These are phyloP conservation scores for Micromonas commoda DNA, from an alignment of 139 green algal species.

Conservation along the genomic window DNA sequence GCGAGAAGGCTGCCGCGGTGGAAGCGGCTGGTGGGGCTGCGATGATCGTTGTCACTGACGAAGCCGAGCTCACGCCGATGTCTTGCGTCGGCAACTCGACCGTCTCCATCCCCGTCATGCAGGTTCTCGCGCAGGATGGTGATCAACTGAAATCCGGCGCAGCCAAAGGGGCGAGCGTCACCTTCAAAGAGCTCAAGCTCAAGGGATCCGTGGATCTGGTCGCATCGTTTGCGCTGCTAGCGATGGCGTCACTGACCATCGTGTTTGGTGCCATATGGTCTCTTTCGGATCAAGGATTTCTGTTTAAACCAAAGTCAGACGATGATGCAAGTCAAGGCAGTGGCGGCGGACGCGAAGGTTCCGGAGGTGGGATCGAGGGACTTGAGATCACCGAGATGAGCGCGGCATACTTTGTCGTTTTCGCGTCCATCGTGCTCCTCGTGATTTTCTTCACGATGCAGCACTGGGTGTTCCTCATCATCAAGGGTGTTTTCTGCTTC, in stretches of 20 bases:
- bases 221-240: neutral
- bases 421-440: slow-evolving; percentile 1
- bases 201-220: neutral
- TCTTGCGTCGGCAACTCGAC: neutral
- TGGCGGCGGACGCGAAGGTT: neutral
- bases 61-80: slow-evolving; percentile 1
- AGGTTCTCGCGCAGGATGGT: neutral
- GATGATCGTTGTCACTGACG: slow-evolving; percentile 2
- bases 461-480: slow-evolving; percentile 16
- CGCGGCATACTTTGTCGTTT: slow-evolving; percentile 15
- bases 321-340: neutral
- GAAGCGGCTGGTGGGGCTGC: neutral
- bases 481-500: slow-evolving; percentile 1
- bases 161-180: neutral
- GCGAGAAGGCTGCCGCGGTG: neutral
- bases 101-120: neutral
- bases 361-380: no score
- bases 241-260: slow-evolving; percentile 6
- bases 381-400: slow-evolving; percentile 11
- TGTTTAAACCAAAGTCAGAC: neutral
- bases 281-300: neutral
- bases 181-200: no score
- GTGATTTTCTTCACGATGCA: slow-evolving; percentile 24
- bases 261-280: neutral
- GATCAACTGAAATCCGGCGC: neutral